Conservation (phyloP, 441 rosid genomes). For the Syzygium syzygioides region DNA sequence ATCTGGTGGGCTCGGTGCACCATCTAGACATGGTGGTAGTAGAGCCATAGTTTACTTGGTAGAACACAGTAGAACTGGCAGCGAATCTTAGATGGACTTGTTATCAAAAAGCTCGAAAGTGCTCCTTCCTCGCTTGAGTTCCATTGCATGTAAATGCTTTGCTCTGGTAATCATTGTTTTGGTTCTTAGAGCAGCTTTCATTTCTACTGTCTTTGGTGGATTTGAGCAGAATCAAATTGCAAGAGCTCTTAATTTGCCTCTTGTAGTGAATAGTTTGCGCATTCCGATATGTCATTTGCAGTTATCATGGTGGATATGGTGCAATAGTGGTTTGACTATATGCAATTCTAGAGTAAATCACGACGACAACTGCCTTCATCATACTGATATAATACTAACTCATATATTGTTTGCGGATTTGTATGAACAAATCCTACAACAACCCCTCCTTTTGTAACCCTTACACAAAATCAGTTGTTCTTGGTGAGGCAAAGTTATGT, state of each 20-base stretch:
- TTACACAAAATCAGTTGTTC: too few species aligned
- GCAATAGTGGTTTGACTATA: too few species aligned
- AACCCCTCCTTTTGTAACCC: too few species aligned
- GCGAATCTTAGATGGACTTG: constrained; percentile 35
- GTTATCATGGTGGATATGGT: too few species aligned
- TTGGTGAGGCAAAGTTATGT: too few species aligned
- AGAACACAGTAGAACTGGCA: not conserved
- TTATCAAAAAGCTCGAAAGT: constrained; percentile 31
- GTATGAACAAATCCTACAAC: too few species aligned
- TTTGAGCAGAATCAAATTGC: constrained; percentile 11
- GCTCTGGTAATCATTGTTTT: constrained; percentile 40
- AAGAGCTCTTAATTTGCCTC: not conserved
- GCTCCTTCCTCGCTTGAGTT: constrained; percentile 24
- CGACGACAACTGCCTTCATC: too few species aligned
- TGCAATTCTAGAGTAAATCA: too few species aligned
- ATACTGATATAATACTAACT: too few species aligned
- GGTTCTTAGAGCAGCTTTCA: constrained; percentile 36
- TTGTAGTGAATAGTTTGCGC: too few species aligned
- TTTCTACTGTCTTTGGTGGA: constrained; percentile 26
- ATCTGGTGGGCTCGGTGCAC: not conserved
- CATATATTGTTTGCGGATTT: too few species aligned
- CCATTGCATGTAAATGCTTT: constrained; percentile 49
- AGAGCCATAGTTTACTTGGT: not conserved
- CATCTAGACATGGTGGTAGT: not conserved
- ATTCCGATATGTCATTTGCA: too few species aligned